A percentile compares a stretch with the other conserved stretches of the same genome.
Conservation (phyloP, 2,329 filamentous ascomycete species). For the Capronia coronata region DNA sequence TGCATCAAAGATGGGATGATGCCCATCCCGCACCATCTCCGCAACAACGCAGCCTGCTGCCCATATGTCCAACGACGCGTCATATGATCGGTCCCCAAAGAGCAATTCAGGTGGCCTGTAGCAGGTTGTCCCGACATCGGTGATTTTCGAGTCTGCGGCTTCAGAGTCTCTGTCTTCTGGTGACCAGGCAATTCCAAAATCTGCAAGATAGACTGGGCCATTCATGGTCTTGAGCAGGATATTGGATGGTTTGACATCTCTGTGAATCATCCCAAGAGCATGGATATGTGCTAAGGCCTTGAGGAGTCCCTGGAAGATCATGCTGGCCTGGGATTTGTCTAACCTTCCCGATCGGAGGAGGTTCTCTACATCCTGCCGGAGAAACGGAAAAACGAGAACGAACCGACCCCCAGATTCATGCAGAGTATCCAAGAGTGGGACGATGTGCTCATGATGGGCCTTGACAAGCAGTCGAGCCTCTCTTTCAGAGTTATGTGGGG, state of each 20-base stretch:
- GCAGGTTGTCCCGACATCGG: slow-evolving; percentile 86
- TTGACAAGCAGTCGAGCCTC: slow-evolving; percentile 68
- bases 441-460: slow-evolving; percentile 45
- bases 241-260: slow-evolving; percentile 90
- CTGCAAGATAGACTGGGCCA: slow-evolving; percentile 71
- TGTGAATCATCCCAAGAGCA: slow-evolving; percentile 70
- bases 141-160: slow-evolving; percentile 62
- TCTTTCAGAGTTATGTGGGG: slow-evolving; percentile 74
- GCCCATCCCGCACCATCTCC: slow-evolving; percentile 56
- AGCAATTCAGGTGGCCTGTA: slow-evolving; percentile 87
- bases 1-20: slow-evolving; percentile 70
- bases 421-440: slow-evolving; percentile 68
- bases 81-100: slow-evolving; percentile 74
- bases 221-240: slow-evolving; percentile 62
- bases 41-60: slow-evolving; percentile 75
- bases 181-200: slow-evolving; percentile 91
- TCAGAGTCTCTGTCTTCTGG: slow-evolving; percentile 55
- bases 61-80: slow-evolving; percentile 76
- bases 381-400: slow-evolving; percentile 78
- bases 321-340: slow-evolving; percentile 36
- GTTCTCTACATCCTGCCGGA: slow-evolving; percentile 65
- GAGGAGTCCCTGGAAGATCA: slow-evolving; percentile 62
- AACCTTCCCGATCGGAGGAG: slow-evolving; percentile 46
- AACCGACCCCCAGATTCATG: slow-evolving; percentile 61
- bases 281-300: slow-evolving; percentile 67